Conservation (phyloP, 2,329 filamentous ascomycete genomes). For the Juglanconis oblonga region DNA sequence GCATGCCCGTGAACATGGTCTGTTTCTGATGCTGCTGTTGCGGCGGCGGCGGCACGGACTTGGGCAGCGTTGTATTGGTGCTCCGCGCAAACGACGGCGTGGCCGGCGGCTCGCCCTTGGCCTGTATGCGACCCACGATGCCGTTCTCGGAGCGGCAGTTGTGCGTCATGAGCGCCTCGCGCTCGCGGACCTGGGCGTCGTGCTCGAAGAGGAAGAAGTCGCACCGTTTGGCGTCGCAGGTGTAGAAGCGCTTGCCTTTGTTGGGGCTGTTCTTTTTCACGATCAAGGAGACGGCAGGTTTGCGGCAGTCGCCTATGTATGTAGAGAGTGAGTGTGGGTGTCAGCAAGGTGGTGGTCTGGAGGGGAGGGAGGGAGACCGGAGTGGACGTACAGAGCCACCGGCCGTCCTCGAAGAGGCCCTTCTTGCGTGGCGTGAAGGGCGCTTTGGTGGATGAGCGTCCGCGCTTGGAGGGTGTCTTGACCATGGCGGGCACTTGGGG, state of each 20-base stretch:
- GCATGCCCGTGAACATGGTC: conserved; percentile 9
- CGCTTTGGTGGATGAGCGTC: not conserved
- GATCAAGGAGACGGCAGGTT: conserved; percentile 31
- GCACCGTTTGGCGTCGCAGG: conserved; percentile 36
- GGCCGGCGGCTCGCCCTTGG: conserved; percentile 9
- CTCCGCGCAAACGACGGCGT: not conserved
- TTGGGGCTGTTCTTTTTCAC: conserved; percentile 38
- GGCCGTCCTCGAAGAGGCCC: conserved; percentile 24
- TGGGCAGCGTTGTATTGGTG: not conserved
- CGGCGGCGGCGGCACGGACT: not conserved
- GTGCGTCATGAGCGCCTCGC: conserved; percentile 16
- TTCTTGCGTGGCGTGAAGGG: conserved; percentile 8
- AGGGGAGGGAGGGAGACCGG: no score
- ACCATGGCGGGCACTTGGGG: conserved; percentile 1
- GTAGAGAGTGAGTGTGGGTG: not conserved
- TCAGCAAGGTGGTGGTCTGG: not conserved
- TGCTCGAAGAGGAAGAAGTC: conserved; percentile 45
- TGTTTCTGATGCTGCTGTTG: not conserved
- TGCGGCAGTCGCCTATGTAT: conserved; percentile 39
- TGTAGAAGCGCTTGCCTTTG: conserved; percentile 41
- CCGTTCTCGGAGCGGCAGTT: conserved; percentile 18
- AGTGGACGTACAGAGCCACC: conserved; percentile 26
- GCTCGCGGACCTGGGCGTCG: conserved; percentile 31
- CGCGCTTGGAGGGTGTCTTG: conserved; percentile 15
- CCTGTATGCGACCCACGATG: conserved; percentile 10